These are phyloP conservation scores for Iris pallida DNA, from an alignment of 116 monocot species.

Conservation along the genomic window DNA sequence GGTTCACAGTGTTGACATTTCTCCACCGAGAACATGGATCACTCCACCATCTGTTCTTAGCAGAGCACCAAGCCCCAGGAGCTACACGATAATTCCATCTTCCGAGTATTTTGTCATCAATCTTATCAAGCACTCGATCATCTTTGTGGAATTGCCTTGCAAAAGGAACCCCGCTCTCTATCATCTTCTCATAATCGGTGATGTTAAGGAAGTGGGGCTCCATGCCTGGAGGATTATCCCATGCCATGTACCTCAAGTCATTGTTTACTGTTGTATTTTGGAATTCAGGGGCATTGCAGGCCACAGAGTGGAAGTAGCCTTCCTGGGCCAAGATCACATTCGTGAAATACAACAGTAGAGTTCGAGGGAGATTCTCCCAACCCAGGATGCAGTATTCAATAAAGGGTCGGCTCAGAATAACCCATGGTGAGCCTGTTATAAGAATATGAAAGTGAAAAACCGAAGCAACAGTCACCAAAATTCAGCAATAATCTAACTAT, in stretches of 20 bases:
- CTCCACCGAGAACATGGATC: conserved; percentile 77
- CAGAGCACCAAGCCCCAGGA: conserved; percentile 92
- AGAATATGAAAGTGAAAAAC: not conserved
- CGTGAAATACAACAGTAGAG: conserved; percentile 86
- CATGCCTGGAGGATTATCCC: conserved; percentile 79
- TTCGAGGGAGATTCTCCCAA: conserved; percentile 92
- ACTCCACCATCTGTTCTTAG: conserved; percentile 40
- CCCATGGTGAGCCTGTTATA: conserved; percentile 87
- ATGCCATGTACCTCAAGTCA: conserved; percentile 68
- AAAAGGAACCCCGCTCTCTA: conserved; percentile 62
- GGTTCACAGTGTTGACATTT: conserved; percentile 54
- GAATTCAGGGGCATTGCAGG: conserved; percentile 82
- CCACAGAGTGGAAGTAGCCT: conserved; percentile 89
- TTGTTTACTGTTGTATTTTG: conserved; percentile 81
- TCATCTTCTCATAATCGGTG: conserved; percentile 45
- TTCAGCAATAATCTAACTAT: not conserved
- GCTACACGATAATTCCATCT: conserved; percentile 34
- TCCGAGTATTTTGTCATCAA: conserved; percentile 62
- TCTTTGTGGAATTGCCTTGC: conserved; percentile 60
- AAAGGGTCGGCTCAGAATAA: conserved; percentile 71
- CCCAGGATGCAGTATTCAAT: conserved; percentile 79
- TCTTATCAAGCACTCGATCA: conserved; percentile 61
- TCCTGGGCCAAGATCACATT: conserved; percentile 76
- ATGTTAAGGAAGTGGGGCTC: conserved; percentile 71
- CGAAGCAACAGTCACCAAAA: not conserved